phyloP scores from a whole-genome alignment of 2,329 filamentous ascomycete genomes.

The Aureobasidium sp. region DNA sequence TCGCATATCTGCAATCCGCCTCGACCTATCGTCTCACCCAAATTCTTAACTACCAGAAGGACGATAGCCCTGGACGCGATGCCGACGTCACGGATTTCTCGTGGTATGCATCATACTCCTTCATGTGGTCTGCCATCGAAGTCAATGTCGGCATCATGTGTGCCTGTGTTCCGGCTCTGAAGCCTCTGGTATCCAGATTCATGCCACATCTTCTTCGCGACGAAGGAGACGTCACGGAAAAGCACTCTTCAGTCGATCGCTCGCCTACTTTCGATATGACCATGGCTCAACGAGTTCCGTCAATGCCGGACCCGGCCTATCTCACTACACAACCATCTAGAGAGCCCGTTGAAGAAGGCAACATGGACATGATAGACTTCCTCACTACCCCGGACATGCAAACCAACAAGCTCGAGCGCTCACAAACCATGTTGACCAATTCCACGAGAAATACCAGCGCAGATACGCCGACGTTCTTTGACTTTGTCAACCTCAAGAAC shows the following conservation, averaged over 20 bases:
- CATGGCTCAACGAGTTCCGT: constrained; percentile 20
- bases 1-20: constrained; percentile 80
- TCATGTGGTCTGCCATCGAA: constrained; percentile 92
- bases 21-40: constrained; percentile 38
- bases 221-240: constrained; percentile 26
- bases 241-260: constrained; percentile 16
- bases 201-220: constrained; percentile 50
- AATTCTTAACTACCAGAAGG: constrained; percentile 24
- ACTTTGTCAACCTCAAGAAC: constrained; percentile 63
- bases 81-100: constrained; percentile 43
- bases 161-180: constrained; percentile 85
- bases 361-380: constrained; percentile 45
- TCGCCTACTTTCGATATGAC: constrained; percentile 16
- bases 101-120: constrained; percentile 70
- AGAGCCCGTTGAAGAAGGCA: constrained; percentile 1
- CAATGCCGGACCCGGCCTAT: constrained; percentile 13
- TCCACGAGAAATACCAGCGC: constrained; percentile 29
- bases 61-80: constrained; percentile 21
- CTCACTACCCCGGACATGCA: constrained; percentile 40
- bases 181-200: constrained; percentile 66
- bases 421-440: constrained; percentile 28
- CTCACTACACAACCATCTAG: constrained; percentile 1
- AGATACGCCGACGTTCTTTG: constrained; percentile 53
- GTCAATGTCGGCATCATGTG: constrained; percentile 86
- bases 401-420: constrained; percentile 22